phyloP scores from a whole-genome alignment of 179 eudicot genomes.

The Silene noctiflora region DNA sequence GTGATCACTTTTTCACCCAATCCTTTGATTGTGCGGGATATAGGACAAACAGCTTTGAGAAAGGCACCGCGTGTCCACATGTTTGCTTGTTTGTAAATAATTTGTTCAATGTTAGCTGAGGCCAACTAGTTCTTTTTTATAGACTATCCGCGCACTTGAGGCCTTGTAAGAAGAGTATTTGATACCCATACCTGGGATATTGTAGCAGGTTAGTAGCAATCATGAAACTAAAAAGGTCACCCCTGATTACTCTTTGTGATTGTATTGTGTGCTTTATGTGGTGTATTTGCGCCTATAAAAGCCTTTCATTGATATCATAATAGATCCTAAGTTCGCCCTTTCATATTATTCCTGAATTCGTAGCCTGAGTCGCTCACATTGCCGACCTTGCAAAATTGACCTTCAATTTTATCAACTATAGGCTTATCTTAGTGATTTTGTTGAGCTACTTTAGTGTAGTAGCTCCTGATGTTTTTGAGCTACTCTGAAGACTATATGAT shows the following conservation, averaged over 20 bases:
- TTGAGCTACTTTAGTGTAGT: background rate
- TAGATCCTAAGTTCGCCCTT: background rate
- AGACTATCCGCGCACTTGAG: background rate
- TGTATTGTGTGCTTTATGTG: background rate
- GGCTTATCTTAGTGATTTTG: background rate
- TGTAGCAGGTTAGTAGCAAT: background rate
- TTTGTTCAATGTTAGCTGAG: background rate
- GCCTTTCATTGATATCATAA: background rate
- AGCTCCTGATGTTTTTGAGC: background rate
- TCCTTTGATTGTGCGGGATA: background rate
- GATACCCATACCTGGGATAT: background rate
- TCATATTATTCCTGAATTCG: background rate
- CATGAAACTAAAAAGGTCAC: background rate
- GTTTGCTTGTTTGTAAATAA: background rate
- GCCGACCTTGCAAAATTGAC: slow-evolving; percentile 1
- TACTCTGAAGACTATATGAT: background rate
- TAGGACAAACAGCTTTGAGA: too few species aligned
- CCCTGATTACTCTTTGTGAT: background rate
- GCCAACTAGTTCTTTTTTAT: background rate
- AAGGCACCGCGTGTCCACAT: background rate
- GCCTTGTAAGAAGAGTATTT: background rate
- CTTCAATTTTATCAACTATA: background rate
- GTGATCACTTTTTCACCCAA: background rate
- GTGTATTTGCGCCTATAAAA: background rate
- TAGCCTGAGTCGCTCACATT: background rate